A percentile compares a stretch with the other conserved stretches of the same genome.
Evolutionary conservation across 257 asterid species (phyloP).

Genomic region (Penstemon newberryi): DNA sequence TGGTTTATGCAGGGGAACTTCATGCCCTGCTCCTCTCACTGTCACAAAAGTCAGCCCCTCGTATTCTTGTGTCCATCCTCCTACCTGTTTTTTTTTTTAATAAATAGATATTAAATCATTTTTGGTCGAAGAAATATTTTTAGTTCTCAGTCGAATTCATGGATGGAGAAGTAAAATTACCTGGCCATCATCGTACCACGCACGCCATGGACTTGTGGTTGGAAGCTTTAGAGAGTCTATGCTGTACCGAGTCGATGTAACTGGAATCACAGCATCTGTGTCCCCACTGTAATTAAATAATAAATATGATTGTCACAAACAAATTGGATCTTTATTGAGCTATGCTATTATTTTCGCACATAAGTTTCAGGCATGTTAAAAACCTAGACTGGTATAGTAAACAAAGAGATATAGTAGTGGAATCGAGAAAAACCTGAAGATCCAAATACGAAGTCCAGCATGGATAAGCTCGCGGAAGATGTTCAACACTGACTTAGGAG

Average conservation of each 20-base stretch:
- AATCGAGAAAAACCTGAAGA: constrained; percentile 69
- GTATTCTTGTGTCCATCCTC: constrained; percentile 92
- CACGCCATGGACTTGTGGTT: constrained; percentile 64
- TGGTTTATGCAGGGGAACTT: constrained; percentile 81
- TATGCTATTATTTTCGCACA: neutral
- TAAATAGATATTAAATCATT: neutral
- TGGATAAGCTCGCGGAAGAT: constrained; percentile 73
- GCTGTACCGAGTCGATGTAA: constrained; percentile 87
- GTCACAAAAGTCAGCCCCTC: constrained; percentile 75
- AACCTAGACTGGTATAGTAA: neutral
- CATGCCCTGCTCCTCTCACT: constrained; percentile 94
- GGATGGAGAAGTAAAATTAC: constrained; percentile 35
- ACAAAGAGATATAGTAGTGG: constrained; percentile 20
- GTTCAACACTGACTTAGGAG: constrained; percentile 66
- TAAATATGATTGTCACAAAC: neutral
- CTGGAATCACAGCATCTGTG: constrained; percentile 90
- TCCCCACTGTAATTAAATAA: constrained; percentile 61
- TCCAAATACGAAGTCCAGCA: constrained; percentile 82
- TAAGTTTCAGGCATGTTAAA: neutral
- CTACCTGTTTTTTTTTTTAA: constrained; percentile 51
- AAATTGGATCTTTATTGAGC: neutral
- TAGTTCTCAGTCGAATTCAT: neutral
- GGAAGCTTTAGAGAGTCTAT: constrained; percentile 72
- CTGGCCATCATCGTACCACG: constrained; percentile 96
- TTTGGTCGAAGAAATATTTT: neutral